Base-by-base conservation (phyloP, 768 basidiomycete species). In the Rhizopogon rudus region DNA sequence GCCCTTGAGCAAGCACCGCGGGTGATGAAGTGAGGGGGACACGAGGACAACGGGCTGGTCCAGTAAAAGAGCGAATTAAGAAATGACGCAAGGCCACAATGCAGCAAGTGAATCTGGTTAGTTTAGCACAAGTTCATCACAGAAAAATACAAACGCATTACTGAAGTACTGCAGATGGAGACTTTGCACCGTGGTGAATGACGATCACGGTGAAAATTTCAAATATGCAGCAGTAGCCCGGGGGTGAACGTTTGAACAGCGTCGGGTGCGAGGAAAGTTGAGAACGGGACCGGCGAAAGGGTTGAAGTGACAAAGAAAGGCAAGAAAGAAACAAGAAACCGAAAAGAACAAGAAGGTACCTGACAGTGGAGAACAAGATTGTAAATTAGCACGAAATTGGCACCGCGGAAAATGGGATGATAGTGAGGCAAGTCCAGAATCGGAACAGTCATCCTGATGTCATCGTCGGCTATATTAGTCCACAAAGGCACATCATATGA, bases 1-100 rank as follows among this genome's bases (percentile, higher is more conserved):
- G 59, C 61, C 55, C 56, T 54, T 44, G 51, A 39, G 46, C 46
- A 57, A 55, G 44, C 54, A 69, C 57, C 67, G 63, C 62, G 68
- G 61, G 65, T 60, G 63, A 59, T 58, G 52, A 63, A 60, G 57
- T 57, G 57, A 61, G 61, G 40, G 60, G 51, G 59, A 49, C 68
- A 68, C 68, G 67, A 67, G 67, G 66, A 64, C 57, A 63, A 63
- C 35, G 49, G 55, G 61, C 62, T 57, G 59, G 35, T 16, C 57
- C 57, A 60, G 53, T 49, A 59, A 54, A 63, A 57, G 59, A 62
- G 52, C 48, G 51, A 59, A 56, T 53, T 51, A 52, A 52, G 39
- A 46, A 56, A 51, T 67, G 65, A 66, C 65, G 61, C 65, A 63
- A 66, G 59, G 54, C 55, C 42, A 49, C 33, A 49, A 55, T 22